Percentiles rank a stretch among this genome's conserved stretches.
phyloP scores from a whole-genome alignment of 495 filamentous ascomycete species.

The Bacidia gigantensis region DNA sequence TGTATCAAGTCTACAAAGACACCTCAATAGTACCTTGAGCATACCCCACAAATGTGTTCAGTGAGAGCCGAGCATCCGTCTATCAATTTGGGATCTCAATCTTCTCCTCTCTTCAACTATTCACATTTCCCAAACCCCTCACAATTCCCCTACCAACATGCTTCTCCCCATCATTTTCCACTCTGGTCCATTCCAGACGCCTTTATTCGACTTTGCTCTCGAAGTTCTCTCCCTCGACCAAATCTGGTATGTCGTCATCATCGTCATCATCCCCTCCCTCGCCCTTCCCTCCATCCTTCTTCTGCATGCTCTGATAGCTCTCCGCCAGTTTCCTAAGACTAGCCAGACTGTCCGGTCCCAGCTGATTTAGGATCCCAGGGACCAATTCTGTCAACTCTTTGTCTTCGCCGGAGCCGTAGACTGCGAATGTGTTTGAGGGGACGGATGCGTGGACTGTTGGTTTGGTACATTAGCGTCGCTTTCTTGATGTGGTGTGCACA shows the following conservation, averaged over 20 bases:
- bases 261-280: conserved; percentile 65
- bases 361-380: conserved; percentile 97
- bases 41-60: too few relatives aligned
- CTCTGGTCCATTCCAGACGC: neutral
- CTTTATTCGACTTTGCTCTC: conserved; percentile 85
- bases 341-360: conserved; percentile 94
- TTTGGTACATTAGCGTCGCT: too few relatives aligned
- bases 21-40: too few relatives aligned
- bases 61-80: too few relatives aligned
- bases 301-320: conserved; percentile 99
- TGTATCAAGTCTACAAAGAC: too few relatives aligned
- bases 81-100: too few relatives aligned
- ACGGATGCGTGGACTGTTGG: conserved; percentile 92
- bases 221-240: conserved; percentile 93
- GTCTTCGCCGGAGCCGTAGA: conserved; percentile 97
- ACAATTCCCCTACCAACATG: too few relatives aligned
- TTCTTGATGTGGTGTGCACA: neutral
- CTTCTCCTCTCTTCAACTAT: too few relatives aligned
- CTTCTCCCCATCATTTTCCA: neutral
- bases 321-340: conserved; percentile 95
- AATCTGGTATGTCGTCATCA: conserved; percentile 82
- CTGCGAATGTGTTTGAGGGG: conserved; percentile 95
- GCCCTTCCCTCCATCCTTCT: conserved; percentile 62
- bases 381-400: conserved; percentile 99
- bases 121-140: too few relatives aligned